Percentiles rank a stretch among this genome's conserved stretches.
These are phyloP conservation scores for Ambrosia trifida DNA, from an alignment of 129 eudicot species.

Conservation along the genomic window DNA sequence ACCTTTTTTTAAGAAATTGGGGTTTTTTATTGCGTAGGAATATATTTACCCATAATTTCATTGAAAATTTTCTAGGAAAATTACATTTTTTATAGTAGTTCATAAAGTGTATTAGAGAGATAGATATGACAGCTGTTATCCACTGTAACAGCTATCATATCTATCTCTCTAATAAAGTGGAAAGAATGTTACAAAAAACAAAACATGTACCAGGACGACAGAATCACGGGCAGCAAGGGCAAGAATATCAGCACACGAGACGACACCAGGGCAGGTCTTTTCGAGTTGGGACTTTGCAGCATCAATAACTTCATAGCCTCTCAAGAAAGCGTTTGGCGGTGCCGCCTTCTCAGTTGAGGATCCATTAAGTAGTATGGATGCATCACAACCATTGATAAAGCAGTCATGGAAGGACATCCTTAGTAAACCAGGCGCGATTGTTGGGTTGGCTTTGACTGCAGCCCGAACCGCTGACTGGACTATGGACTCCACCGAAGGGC, in stretches of 20 bases:
- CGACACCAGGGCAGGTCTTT: conserved; percentile 61
- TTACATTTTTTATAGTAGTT: no score
- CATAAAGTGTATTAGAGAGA: no score
- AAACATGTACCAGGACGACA: conserved; percentile 44
- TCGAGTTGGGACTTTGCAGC: conserved; percentile 68
- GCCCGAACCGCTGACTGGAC: conserved; percentile 47
- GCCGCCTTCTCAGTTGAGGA: conserved; percentile 51
- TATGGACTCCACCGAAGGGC: conserved; percentile 57
- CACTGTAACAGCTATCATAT: no score
- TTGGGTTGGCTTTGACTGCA: conserved; percentile 38
- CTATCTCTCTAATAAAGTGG: no score
- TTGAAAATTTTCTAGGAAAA: no score
- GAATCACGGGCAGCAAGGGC: conserved; percentile 76
- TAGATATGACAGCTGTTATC: no score
- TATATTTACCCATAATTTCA: no score
- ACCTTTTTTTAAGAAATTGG: no score
- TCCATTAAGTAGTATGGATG: conserved; percentile 62
- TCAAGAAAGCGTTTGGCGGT: conserved; percentile 39
- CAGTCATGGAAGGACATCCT: conserved; percentile 76
- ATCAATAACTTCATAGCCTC: conserved; percentile 72
- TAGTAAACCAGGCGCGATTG: conserved; percentile 57
- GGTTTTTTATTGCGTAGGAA: no score
- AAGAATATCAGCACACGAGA: conserved; percentile 90
- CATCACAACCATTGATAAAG: conserved; percentile 81
- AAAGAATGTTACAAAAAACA: no score